Evolutionary conservation across 257 asterid genomes (phyloP), one percentile per base, ranked within the genome.

Genomic region (Solanum chiquidenum): DNA sequence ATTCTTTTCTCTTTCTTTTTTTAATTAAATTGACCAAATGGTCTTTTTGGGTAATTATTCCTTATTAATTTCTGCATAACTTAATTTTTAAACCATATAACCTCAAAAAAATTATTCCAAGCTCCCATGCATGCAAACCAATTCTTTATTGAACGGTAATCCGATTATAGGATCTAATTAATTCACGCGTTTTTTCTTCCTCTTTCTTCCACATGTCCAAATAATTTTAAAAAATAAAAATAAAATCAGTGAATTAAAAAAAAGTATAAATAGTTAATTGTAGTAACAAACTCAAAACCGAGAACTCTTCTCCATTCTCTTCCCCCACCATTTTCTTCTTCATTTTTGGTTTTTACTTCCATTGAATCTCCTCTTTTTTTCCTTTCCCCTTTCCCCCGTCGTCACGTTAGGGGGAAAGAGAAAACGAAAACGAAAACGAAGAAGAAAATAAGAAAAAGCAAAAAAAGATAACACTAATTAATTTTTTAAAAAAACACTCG

Each of bases 271-370:
- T 82, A 31, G 71, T 49, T 49, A 5, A 20, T 5, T 18, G 44
- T 14, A 80, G 2, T 49, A 31, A 0, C 44, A 82, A 82, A 31
- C 29, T 49, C 12, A 31, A 52, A 82, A 5, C 34, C 71, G 86
- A 82, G 71, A 82, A 82, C 86, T 49, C 31, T 82, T 82, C 86
- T 82, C 86, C 86, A 82, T 82, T 46, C 20, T 82, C 85, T 20
- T 20, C 83, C 40, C 55, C 25, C 64, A 58, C 33, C 64, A 55
- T 82, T 80, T 49, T 82, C 42, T 82, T 46, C 85, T 80, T 80
- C 29, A 31, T 82, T 82, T 55, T 82, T 49, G 42, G 0, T 49
- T 44, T 0, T 82, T 82, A 49, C 69, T 49, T 82, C 29, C 86
- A 49, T 82, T 82, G 71, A 6, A 82, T 46, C 86, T 16, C 86